A percentile compares a stretch with the other conserved stretches of the same genome.
phyloP scores from a whole-genome alignment of 192 early-diverging fungal genomes.

The Umbelopsis isabellina region DNA sequence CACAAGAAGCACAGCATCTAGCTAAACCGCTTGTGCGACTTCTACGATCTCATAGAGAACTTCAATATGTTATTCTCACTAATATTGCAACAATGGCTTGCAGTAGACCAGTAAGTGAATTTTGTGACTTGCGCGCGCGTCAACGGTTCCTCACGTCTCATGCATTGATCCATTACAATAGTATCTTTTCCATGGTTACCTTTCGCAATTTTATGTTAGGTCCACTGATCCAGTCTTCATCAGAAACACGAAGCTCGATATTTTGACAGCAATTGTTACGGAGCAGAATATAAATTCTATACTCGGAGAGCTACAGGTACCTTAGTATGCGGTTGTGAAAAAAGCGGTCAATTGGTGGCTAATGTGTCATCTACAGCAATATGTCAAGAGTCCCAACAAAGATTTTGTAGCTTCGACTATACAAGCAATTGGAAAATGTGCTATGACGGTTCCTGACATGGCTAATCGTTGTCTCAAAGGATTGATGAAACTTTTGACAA shows the following conservation, averaged over 20 bases:
- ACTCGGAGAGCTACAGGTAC: slow-evolving; percentile 76
- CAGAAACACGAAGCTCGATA: slow-evolving; percentile 83
- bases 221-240: slow-evolving; percentile 79
- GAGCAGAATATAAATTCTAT: slow-evolving; percentile 70
- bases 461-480: slow-evolving; percentile 56
- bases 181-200: slow-evolving; percentile 69
- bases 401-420: slow-evolving; percentile 69
- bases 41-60: slow-evolving; percentile 72
- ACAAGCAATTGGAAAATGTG: slow-evolving; percentile 63
- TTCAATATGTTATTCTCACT: slow-evolving; percentile 75
- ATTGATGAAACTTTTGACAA: slow-evolving; percentile 60
- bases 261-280: slow-evolving; percentile 71
- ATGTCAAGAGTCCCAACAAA: slow-evolving; percentile 67
- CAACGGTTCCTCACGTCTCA: not conserved
- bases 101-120: slow-evolving; percentile 54
- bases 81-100: slow-evolving; percentile 79
- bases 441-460: slow-evolving; percentile 57
- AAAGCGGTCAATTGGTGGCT: not conserved
- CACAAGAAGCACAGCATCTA: slow-evolving; percentile 55
- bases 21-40: slow-evolving; percentile 79
- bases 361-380: slow-evolving; percentile 50
- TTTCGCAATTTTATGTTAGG: slow-evolving; percentile 82
- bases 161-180: slow-evolving; percentile 6
- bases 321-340: not conserved
- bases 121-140: not conserved